These are phyloP conservation scores for Heterotrichella gracilis DNA, from an alignment of 352 stramenopile genomes.

Conservation along the genomic window DNA sequence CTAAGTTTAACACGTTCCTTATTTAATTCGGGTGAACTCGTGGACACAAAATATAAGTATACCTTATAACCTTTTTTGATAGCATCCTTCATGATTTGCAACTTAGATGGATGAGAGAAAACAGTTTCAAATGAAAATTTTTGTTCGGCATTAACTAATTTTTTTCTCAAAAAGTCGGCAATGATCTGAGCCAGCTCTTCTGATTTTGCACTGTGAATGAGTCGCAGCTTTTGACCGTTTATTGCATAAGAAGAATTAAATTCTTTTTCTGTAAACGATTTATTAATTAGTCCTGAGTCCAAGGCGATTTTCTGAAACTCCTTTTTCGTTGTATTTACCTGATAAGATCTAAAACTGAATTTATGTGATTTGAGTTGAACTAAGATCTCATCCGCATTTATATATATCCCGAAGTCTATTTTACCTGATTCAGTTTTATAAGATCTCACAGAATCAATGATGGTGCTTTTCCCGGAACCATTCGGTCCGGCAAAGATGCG, in stretches of 20 bases:
- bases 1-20: neutral
- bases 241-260: neutral
- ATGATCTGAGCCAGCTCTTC: slow-evolving; percentile 5
- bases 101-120: neutral
- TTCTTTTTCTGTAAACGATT: neutral
- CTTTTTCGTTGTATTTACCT: neutral
- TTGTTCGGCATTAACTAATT: neutral
- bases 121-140: slow-evolving; percentile 5
- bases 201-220: neutral
- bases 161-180: slow-evolving; percentile 1
- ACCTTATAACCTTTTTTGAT: neutral
- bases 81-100: neutral
- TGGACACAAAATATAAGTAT: slow-evolving; percentile 1
- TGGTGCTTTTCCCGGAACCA: neutral
- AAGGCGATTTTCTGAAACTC: neutral
- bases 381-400: neutral
- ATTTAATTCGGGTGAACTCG: neutral
- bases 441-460: neutral
- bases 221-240: neutral
- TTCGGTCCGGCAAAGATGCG: neutral
- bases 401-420: neutral
- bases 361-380: neutral
- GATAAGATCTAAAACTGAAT: neutral
- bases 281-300: neutral
- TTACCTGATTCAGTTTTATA: neutral